Evolutionary conservation across 208 protist genomes (phyloP).

Genomic region (Crithidia expoeki): DNA sequence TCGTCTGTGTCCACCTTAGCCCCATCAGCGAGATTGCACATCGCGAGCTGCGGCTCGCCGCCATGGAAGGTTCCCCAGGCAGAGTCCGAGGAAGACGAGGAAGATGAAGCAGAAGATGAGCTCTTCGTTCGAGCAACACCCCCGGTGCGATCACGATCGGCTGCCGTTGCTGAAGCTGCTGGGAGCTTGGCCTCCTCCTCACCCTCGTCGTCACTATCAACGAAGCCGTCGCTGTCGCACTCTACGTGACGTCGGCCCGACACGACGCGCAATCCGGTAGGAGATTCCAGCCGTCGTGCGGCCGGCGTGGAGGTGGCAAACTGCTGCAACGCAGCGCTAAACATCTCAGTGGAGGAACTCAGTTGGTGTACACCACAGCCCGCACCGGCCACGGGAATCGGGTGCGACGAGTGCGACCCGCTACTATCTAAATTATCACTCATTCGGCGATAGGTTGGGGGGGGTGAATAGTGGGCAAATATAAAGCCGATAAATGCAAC

Average conservation of each 20-base stretch:
- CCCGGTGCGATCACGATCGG: too few species aligned
- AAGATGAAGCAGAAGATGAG: constrained; percentile 8
- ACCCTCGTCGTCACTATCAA: constrained; percentile 23
- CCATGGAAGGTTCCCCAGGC: constrained; percentile 48
- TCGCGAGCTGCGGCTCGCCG: constrained; percentile 22
- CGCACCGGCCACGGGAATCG: background rate
- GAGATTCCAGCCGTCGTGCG: background rate
- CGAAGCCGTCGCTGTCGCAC: constrained; percentile 28
- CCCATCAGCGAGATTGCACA: constrained; percentile 18
- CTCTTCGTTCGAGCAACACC: background rate
- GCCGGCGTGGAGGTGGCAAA: background rate
- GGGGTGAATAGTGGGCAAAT: background rate
- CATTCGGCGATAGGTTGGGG: background rate
- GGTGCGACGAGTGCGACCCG: background rate
- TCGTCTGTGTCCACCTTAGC: constrained; percentile 18
- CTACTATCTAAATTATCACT: constrained; percentile 18
- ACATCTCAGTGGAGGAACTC: constrained; percentile 8
- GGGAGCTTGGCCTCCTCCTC: background rate
- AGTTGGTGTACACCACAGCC: background rate
- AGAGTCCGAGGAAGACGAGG: constrained; percentile 34
- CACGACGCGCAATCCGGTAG: background rate
- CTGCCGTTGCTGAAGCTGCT: too few species aligned
- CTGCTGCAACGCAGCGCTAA: constrained; percentile 22
- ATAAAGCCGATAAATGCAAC: background rate
- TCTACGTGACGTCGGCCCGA: constrained; percentile 18